These are phyloP conservation scores for Xylaria cubensis DNA, from an alignment of 495 filamentous ascomycete genomes.

Conservation along the genomic window DNA sequence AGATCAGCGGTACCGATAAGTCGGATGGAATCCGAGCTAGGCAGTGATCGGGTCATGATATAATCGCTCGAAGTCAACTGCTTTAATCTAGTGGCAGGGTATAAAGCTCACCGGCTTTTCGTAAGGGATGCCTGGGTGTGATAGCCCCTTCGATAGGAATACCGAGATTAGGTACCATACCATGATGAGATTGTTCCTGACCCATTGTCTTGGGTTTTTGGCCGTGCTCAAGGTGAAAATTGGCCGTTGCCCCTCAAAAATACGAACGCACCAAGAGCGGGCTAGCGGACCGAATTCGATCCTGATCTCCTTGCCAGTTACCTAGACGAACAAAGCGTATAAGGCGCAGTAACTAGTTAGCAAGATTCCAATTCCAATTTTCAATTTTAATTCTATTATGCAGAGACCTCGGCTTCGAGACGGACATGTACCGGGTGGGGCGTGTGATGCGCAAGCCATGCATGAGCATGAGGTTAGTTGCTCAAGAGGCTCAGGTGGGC, in stretches of 20 bases:
- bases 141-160: neutral
- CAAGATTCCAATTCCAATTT: no score
- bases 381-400: no score
- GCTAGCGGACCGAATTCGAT: neutral
- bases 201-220: neutral
- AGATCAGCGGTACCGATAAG: constrained; percentile 4
- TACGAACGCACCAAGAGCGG: neutral
- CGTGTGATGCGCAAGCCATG: constrained; percentile 18
- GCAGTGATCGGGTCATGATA: neutral
- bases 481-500: constrained; percentile 23
- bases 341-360: neutral
- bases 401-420: neutral
- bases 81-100: neutral
- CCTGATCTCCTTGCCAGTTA: neutral
- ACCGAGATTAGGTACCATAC: neutral
- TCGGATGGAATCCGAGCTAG: neutral
- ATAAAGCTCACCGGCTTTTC: neutral
- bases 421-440: neutral
- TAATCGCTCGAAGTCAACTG: constrained; percentile 4
- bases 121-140: neutral
- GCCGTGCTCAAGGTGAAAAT: neutral
- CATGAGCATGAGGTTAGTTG: neutral
- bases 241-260: neutral
- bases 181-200: neutral
- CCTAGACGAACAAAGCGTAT: neutral